A percentile compares a stretch with the other conserved stretches of the same genome.
Conservation (phyloP, 768 basidiomycete species). For the Trametes elegans region DNA sequence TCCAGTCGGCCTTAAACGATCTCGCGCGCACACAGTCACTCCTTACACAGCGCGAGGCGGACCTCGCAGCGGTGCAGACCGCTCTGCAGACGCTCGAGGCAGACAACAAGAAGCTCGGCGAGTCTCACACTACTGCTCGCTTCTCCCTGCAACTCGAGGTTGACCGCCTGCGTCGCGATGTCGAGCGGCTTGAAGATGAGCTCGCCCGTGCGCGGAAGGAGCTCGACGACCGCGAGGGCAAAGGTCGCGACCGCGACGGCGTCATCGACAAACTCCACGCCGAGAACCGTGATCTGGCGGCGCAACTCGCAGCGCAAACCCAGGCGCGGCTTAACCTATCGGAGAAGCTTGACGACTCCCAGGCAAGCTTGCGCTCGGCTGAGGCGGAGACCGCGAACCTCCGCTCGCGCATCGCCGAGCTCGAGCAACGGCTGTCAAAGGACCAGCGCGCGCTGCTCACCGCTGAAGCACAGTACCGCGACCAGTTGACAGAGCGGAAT, state of each 20-base stretch:
- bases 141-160: constrained; percentile 90
- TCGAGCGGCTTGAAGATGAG: constrained; percentile 79
- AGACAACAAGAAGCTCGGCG: constrained; percentile 78
- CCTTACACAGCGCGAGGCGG: constrained; percentile 70
- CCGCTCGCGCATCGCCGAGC: constrained; percentile 62
- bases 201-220: constrained; percentile 69
- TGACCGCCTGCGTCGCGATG: constrained; percentile 81
- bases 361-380: constrained; percentile 56
- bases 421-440: constrained; percentile 79
- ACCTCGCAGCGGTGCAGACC: constrained; percentile 69
- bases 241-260: constrained; percentile 66
- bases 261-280: constrained; percentile 73
- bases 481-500: constrained; percentile 92
- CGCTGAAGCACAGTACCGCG: constrained; percentile 80
- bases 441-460: constrained; percentile 72
- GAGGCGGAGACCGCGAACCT: constrained; percentile 66
- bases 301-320: constrained; percentile 78
- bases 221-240: constrained; percentile 61
- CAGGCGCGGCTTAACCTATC: constrained; percentile 83
- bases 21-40: constrained; percentile 61
- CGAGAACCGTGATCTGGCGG: constrained; percentile 78
- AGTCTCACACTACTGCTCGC: constrained; percentile 77
- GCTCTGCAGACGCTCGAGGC: constrained; percentile 70
- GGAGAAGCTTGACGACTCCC: constrained; percentile 82
- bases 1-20: constrained; percentile 61